Conservation (phyloP, 805 yeast species). For the Saturnispora galanensis region DNA sequence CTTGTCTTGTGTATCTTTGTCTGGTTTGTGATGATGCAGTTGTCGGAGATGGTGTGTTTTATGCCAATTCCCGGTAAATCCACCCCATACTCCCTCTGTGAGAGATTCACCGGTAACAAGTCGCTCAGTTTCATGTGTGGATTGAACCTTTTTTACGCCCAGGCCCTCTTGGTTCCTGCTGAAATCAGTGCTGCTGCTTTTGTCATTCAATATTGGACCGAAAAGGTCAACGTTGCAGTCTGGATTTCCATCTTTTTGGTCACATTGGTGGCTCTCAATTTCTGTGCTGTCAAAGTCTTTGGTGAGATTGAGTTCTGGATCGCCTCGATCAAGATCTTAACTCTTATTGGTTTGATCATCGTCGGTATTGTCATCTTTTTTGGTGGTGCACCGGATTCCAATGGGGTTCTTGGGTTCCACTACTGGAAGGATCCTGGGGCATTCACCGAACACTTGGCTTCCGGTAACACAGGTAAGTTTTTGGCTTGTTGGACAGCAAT, state of each 20-base stretch:
- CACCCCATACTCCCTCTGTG: constrained; percentile 40
- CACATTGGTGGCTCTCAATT: constrained; percentile 36
- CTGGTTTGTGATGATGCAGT: constrained; percentile 52
- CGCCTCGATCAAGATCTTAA: constrained; percentile 52
- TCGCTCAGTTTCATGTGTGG: constrained; percentile 55
- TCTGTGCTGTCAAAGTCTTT: constrained; percentile 40
- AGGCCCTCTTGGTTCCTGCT: constrained; percentile 45
- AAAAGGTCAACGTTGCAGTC: constrained; percentile 44
- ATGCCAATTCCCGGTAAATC: constrained; percentile 57
- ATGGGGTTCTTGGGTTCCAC: constrained; percentile 34
- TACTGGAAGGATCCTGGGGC: constrained; percentile 32
- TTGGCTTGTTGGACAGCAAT: constrained; percentile 55
- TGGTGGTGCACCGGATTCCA: constrained; percentile 52
- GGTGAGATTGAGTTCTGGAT: constrained; percentile 59
- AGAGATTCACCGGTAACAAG: constrained; percentile 32
- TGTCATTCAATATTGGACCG: constrained; percentile 53
- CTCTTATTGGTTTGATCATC: constrained; percentile 53
- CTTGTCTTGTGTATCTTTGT: constrained; percentile 52
- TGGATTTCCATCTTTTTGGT: constrained; percentile 48
- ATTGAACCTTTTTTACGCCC: constrained; percentile 36
- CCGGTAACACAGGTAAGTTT: constrained; percentile 53
- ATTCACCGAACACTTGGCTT: constrained; percentile 39
- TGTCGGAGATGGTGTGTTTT: constrained; percentile 62
- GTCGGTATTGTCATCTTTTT: constrained; percentile 48
- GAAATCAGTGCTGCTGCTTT: constrained; percentile 60